phyloP scores from a whole-genome alignment of 257 asterid genomes.

The Paraleonurus japonicus region DNA sequence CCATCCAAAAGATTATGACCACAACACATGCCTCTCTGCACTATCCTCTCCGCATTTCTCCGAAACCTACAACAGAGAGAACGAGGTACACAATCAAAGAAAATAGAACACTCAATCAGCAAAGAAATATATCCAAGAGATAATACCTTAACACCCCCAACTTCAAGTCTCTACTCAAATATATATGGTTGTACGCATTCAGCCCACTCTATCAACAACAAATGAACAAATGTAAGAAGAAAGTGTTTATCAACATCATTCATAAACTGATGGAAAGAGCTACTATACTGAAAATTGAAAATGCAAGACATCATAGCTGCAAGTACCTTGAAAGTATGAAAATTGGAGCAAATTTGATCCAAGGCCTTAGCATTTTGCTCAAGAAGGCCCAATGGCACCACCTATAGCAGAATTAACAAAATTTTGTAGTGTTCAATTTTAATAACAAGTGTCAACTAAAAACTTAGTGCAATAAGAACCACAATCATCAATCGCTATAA shows the following conservation, averaged over 20 bases:
- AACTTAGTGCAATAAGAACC: constrained; percentile 15
- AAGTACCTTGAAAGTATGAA: constrained; percentile 59
- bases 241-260: constrained; percentile 3
- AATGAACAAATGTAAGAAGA: not conserved
- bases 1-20: no score
- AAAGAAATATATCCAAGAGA: no score
- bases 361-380: constrained; percentile 70
- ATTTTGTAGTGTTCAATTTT: constrained; percentile 7
- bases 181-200: no score
- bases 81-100: no score
- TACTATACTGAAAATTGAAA: not conserved
- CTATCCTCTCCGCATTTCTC: no score
- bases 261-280: constrained; percentile 8
- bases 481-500: constrained; percentile 5
- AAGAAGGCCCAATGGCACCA: constrained; percentile 72
- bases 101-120: no score
- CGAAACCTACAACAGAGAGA: no score
- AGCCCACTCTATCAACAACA: constrained; percentile 8
- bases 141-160: no score
- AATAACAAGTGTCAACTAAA: not conserved
- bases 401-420: constrained; percentile 66
- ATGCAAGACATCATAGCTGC: constrained; percentile 4
- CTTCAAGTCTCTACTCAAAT: no score
- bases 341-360: constrained; percentile 78
- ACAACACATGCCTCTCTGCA: no score